Conservation (phyloP, 352 stramenopile genomes). For the Thraustochytrium striatum region DNA sequence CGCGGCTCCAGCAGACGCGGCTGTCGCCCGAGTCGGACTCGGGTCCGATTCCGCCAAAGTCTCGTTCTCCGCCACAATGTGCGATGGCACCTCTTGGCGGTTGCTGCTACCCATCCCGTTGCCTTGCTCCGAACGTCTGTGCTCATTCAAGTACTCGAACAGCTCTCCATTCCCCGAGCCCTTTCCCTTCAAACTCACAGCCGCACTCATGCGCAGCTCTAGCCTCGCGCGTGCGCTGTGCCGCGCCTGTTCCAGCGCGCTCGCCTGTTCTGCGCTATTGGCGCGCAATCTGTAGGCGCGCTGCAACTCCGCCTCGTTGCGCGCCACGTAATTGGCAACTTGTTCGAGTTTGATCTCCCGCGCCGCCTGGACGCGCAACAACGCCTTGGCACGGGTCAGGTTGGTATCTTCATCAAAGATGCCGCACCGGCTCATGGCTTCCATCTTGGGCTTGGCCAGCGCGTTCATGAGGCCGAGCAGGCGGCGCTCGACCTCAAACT, state of each 20-base stretch:
- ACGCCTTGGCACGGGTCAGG: neutral
- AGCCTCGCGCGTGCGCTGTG: neutral
- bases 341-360: neutral
- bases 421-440: neutral
- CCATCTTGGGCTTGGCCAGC: neutral
- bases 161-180: neutral
- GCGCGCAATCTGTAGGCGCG: too few relatives aligned
- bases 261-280: neutral
- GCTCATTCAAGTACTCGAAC: neutral
- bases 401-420: neutral
- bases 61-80: neutral
- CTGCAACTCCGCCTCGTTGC: too few relatives aligned
- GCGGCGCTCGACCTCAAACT: neutral
- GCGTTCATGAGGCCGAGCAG: neutral
- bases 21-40: neutral
- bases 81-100: neutral
- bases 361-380: neutral
- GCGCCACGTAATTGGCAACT: neutral
- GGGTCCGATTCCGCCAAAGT: neutral
- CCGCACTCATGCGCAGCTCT: neutral
- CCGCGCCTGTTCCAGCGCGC: neutral
- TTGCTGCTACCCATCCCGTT: too few relatives aligned
- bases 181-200: neutral
- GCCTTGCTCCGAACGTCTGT: neutral
- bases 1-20: neutral